These are phyloP conservation scores for Centrapalus pauciflorus DNA, from an alignment of 129 eudicot genomes.

Conservation along the genomic window DNA sequence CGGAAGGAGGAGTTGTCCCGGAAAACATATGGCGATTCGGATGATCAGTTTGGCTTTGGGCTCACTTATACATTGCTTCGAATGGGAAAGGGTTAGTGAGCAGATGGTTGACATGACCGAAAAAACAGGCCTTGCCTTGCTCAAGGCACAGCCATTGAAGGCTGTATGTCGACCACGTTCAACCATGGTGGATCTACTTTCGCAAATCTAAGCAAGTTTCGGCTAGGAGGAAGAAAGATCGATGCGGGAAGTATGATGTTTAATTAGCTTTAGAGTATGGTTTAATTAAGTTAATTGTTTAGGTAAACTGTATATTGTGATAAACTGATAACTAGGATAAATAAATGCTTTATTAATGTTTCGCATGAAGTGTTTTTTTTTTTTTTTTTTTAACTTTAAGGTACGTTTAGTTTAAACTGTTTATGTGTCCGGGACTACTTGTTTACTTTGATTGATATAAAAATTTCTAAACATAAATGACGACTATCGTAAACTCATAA, in stretches of 20 bases:
- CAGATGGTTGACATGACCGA: conserved; percentile 30
- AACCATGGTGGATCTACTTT: conserved; percentile 11
- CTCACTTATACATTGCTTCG: conserved; percentile 34
- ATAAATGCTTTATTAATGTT: too few relatives aligned
- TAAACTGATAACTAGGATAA: too few relatives aligned
- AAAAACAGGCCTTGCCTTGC: conserved; percentile 17
- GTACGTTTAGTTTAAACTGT: too few relatives aligned
- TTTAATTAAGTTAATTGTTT: too few relatives aligned
- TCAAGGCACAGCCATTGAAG: conserved; percentile 25
- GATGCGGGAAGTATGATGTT: neutral
- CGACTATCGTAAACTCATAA: too few relatives aligned
- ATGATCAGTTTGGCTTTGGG: conserved; percentile 33
- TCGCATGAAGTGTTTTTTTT: too few relatives aligned
- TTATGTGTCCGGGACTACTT: too few relatives aligned
- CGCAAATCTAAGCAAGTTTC: conserved; percentile 11
- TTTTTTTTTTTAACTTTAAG: too few relatives aligned
- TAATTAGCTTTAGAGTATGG: neutral
- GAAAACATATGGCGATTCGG: conserved; percentile 32
- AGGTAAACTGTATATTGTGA: too few relatives aligned
- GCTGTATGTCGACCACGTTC: conserved; percentile 24
- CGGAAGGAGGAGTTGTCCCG: conserved; percentile 49
- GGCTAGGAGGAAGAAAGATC: neutral
- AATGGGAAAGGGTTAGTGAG: conserved; percentile 28
- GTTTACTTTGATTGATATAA: too few relatives aligned
- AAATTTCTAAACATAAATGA: too few relatives aligned